These are phyloP conservation scores for Skeletonema costatum DNA, from an alignment of 108 stramenopile species.

Conservation along the genomic window DNA sequence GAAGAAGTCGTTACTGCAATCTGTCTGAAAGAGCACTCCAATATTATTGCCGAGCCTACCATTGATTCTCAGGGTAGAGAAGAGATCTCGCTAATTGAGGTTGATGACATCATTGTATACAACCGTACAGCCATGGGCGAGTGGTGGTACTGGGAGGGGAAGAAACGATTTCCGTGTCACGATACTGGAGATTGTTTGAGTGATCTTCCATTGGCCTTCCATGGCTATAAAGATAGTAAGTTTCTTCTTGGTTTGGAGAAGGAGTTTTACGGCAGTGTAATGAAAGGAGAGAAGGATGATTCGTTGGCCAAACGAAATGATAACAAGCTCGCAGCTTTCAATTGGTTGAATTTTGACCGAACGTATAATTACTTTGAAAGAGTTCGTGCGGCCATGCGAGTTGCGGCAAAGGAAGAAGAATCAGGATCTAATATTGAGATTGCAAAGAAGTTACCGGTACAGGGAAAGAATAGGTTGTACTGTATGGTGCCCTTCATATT, in stretches of 20 bases:
- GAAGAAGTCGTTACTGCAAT: slow-evolving; percentile 41
- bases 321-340: background rate
- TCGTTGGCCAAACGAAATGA: background rate
- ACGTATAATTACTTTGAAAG: slow-evolving; percentile 22
- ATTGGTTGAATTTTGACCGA: slow-evolving; percentile 6
- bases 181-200: slow-evolving; percentile 31
- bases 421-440: background rate
- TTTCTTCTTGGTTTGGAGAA: slow-evolving; percentile 28
- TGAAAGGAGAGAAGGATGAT: background rate
- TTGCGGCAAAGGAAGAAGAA: slow-evolving; percentile 1
- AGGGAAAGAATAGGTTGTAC: slow-evolving; percentile 19
- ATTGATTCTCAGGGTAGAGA: slow-evolving; percentile 32
- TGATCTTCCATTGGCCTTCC: slow-evolving; percentile 39
- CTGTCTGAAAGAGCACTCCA: slow-evolving; percentile 27
- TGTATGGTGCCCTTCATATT: slow-evolving; percentile 49
- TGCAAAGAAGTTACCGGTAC: background rate
- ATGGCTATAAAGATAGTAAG: slow-evolving; percentile 16
- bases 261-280: slow-evolving; percentile 33
- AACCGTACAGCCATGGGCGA: slow-evolving; percentile 36
- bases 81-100: slow-evolving; percentile 15
- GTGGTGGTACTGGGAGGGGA: slow-evolving; percentile 46
- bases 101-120: slow-evolving; percentile 11
- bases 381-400: slow-evolving; percentile 30
- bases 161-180: slow-evolving; percentile 26
- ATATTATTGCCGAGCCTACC: slow-evolving; percentile 24